Base-by-base conservation (phyloP, 805 yeast species). In the Suhomyces emberorum region DNA sequence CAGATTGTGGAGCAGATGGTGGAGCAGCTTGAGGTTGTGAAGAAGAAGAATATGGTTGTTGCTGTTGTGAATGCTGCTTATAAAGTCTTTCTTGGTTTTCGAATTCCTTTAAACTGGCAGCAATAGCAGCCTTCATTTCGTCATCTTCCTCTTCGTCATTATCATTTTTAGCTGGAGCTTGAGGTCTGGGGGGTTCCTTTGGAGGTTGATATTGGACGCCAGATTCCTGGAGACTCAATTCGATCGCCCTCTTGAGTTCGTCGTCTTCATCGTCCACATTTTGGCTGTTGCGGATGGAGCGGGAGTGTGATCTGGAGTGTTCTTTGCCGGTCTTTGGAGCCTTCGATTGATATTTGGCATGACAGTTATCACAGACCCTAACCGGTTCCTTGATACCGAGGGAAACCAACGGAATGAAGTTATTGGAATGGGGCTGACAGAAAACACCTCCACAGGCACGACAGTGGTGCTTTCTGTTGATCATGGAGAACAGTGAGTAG, bases 391-490 rank as follows among this genome's bases (percentile, higher is more conserved):
- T 76, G 27, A 93, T 87, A 0, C 98, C 98, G 33, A 87, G 70
- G 30, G 83, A 81, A 0, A 95, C 91, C 38, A 93, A 65, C 7
- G 89, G 81, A 22, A 80, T 67, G 32, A 59, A 69, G 47, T 85
- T 77, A 2, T 82, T 66, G n/a, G 97, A 87, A 59, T 95, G 95
- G 4, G 77, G 73, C 46, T 85, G 89, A 59, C 95, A 81, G 54
- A 74, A 91, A 0, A 88, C 96, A 3, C 97, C 97, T 16, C 98
- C 98, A 63, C 98, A 93, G 35, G 95, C 83, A 35, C 98, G 74
- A 60, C 98, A 93, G 61, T 93, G 98, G 59, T 93, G 98, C 57
- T 91, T 88, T 53, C 98, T 74, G 57, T 86, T 88, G 42, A 89
- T 65, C 55, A 91, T 74, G 1, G 93, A 70, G 54, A 93, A 93